These are phyloP conservation scores for Spathaspora arborariae DNA, from an alignment of 805 yeast genomes.

Conservation along the genomic window DNA sequence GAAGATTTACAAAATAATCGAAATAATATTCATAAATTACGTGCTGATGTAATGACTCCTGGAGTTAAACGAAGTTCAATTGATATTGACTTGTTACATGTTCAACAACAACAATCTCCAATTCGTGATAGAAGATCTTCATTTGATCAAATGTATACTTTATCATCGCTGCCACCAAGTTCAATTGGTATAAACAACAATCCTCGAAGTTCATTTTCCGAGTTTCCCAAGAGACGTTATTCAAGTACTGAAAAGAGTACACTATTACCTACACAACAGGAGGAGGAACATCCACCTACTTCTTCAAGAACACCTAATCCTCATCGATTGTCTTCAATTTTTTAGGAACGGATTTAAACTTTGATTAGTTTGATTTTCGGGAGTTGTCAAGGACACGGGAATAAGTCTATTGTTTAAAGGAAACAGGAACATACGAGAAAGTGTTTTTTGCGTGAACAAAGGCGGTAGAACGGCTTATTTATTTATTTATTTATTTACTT, in stretches of 20 bases:
- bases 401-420: not conserved
- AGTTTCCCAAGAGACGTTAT: not conserved
- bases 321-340: slow-evolving; percentile 4
- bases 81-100: slow-evolving; percentile 7
- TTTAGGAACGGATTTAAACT: not conserved
- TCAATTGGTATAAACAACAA: not conserved
- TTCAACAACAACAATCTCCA: not conserved
- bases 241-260: not conserved
- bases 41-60: slow-evolving; percentile 42
- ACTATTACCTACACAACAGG: not conserved
- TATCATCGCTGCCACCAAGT: not conserved
- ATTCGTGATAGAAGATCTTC: not conserved
- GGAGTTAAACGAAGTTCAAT: slow-evolving; percentile 20
- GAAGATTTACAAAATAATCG: slow-evolving; percentile 37
- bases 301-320: slow-evolving; percentile 5
- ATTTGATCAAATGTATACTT: not conserved
- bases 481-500: not conserved
- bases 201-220: not conserved
- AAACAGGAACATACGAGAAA: not conserved
- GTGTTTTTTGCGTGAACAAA: not conserved
- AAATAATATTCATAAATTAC: slow-evolving; percentile 33
- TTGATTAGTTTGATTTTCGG: not conserved
- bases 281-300: not conserved
- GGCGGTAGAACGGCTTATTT: not conserved
- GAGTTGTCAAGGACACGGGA: not conserved